These are phyloP conservation scores for Citrus medica DNA, from an alignment of 345 rosid species.

Conservation along the genomic window DNA sequence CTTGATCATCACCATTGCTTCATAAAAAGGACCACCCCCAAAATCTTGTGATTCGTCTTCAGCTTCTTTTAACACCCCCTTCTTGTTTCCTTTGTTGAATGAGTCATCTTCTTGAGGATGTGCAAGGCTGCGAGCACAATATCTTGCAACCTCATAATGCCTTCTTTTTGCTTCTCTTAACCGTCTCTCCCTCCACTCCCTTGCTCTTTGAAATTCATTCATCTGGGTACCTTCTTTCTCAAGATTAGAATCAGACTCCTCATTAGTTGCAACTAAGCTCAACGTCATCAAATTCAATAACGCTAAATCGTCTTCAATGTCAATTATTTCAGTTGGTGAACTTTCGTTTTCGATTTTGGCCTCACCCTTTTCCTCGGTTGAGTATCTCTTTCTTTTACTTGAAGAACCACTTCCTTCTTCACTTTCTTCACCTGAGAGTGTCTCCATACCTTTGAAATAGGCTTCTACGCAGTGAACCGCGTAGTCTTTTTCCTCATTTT, in stretches of 20 bases:
- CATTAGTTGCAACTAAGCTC: neutral
- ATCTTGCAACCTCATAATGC: slow-evolving; percentile 8
- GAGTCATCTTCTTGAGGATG: neutral
- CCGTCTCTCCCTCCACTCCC: neutral
- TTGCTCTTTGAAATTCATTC: neutral
- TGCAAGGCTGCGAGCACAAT: slow-evolving; percentile 12
- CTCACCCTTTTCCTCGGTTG: slow-evolving; percentile 14
- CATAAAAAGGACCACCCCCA: slow-evolving; percentile 17
- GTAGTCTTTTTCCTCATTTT: neutral
- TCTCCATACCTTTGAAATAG: slow-evolving; percentile 5
- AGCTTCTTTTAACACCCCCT: neutral
- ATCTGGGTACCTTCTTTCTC: neutral
- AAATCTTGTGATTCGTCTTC: slow-evolving; percentile 8
- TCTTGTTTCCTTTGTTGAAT: neutral
- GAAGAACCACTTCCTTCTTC: slow-evolving; percentile 5
- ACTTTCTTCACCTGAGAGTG: slow-evolving; percentile 14
- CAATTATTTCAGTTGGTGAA: too few relatives aligned
- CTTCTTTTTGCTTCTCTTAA: neutral
- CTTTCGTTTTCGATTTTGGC: slow-evolving; percentile 1
- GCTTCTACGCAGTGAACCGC: neutral
- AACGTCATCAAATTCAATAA: neutral
- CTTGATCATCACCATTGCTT: slow-evolving; percentile 29
- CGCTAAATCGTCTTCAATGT: neutral
- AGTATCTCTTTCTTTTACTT: slow-evolving; percentile 17
- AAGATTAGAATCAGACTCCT: neutral